These are phyloP conservation scores for Xanthoconium stramineum DNA, from an alignment of 768 basidiomycete species.

Conservation along the genomic window DNA sequence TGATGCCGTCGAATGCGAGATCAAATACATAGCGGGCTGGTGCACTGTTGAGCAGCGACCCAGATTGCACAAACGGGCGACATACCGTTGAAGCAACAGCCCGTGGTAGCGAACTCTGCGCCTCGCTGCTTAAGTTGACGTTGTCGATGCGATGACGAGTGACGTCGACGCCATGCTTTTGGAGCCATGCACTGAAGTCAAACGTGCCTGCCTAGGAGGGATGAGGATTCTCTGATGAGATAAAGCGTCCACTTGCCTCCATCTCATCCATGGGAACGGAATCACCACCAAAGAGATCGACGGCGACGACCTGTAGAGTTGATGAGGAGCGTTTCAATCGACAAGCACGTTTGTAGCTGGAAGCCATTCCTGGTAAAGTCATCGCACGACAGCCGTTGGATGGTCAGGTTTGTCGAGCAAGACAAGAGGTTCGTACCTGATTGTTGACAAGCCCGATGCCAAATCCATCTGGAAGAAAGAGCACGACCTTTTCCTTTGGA, in stretches of 20 bases:
- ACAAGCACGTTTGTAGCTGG: not conserved
- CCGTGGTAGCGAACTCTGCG: slow-evolving; percentile 51
- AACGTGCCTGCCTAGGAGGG: slow-evolving; percentile 22
- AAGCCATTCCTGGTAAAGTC: slow-evolving; percentile 3
- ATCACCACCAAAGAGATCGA: slow-evolving; percentile 38
- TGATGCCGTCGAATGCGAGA: slow-evolving; percentile 53
- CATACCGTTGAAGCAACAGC: slow-evolving; percentile 63
- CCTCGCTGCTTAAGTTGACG: slow-evolving; percentile 57
- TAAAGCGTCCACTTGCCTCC: not conserved
- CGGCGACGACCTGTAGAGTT: not conserved
- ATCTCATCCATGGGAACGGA: slow-evolving; percentile 24
- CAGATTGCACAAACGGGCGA: not conserved
- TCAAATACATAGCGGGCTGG: slow-evolving; percentile 59
- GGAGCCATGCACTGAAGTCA: slow-evolving; percentile 43
- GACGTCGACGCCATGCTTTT: slow-evolving; percentile 35
- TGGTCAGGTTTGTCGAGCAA: not conserved
- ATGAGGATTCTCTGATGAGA: not conserved
- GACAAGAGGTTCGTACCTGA: not conserved
- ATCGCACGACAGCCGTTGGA: not conserved
- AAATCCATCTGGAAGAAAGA: not conserved
- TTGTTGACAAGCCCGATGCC: not conserved
- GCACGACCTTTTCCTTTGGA: not conserved
- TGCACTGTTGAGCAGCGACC: not conserved
- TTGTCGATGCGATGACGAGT: slow-evolving; percentile 48
- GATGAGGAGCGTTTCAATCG: not conserved